These are phyloP conservation scores for Uronychia binucleata DNA, from an alignment of 73 alveolate genomes.

Conservation along the genomic window DNA sequence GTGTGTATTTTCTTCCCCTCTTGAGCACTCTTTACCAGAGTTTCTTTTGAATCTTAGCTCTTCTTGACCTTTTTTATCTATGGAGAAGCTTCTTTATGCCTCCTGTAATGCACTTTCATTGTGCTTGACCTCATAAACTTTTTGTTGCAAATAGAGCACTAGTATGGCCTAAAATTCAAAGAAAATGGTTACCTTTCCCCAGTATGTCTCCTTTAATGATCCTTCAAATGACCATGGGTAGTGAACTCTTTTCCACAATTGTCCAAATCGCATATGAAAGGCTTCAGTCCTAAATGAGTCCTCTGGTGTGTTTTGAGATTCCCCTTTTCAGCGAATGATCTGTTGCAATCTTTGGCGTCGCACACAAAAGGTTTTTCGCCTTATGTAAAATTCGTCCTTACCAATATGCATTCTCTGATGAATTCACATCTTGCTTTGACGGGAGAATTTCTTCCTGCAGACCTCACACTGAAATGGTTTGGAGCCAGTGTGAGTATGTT, in stretches of 20 bases:
- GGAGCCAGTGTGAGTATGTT: conserved; percentile 72
- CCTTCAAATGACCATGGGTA: neutral
- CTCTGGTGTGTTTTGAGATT: neutral
- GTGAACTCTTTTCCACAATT: neutral
- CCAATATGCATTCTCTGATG: neutral
- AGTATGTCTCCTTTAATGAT: neutral
- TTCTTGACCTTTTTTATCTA: too few species aligned
- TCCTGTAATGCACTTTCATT: neutral
- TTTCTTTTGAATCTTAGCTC: too few species aligned
- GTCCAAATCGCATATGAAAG: neutral
- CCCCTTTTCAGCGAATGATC: neutral
- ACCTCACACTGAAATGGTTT: conserved; percentile 66
- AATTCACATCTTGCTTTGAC: neutral
- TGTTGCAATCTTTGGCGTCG: neutral
- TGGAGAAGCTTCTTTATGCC: neutral
- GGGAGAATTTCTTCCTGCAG: conserved; percentile 52
- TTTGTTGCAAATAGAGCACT: neutral
- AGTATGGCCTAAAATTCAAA: too few species aligned
- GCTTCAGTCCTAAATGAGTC: neutral
- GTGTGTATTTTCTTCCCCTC: too few species aligned
- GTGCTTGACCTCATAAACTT: neutral
- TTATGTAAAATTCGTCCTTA: neutral
- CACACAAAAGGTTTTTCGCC: neutral
- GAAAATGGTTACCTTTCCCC: too few species aligned
- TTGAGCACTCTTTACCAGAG: too few species aligned